Base-by-base conservation (phyloP, 1,139 yeast genomes). In the Kodamaea plutei region DNA sequence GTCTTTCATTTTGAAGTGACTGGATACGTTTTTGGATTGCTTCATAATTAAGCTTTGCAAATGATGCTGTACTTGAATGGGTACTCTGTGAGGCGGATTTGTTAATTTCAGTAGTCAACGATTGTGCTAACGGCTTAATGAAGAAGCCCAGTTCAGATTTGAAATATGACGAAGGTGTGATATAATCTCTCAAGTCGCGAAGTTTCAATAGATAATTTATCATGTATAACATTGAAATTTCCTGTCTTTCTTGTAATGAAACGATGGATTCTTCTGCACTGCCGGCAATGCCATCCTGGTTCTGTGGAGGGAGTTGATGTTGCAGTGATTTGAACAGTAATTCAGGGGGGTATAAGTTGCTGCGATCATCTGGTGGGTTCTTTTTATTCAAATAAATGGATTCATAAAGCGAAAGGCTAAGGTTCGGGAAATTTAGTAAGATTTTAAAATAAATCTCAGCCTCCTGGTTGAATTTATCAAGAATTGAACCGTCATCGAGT, bases 141-240 rank as follows among this genome's bases (percentile, higher is more conserved):
- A 59, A 37, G 34, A 55, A 56, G 6, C 22, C 23, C 10, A 56
- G 33, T 34, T 61, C 67, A 1, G 35, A 21, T 14, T 35, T 33
- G 29, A 49, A 54, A 9, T 44, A 24, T 5, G 35, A 20, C 2
- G 48, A 37, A 2, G 54, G 52, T 4, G 43, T 39, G 1, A 55
- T 30, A 7, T 58, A 29, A 19, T 53, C 49, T n/a, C 42, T 40
- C 26, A 62, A 32, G 18, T 45, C 48, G 2, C 43, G 35, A 11
- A 54, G 31, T 14, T 47, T 41, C 11, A 58, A 39, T 12, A 61
- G 35, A 33, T 48, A 47, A 34, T 62, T 62, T 12, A 64, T 31
- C 2, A 59, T 35, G 30, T 47, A 64, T 36, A 61, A 29, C 30
- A 63, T 43, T 3, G 69, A 52, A 8, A 63, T 48, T 34, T 64